Evolutionary conservation across 768 basidiomycete genomes (phyloP).

Genomic region (Lentinus brumalis): DNA sequence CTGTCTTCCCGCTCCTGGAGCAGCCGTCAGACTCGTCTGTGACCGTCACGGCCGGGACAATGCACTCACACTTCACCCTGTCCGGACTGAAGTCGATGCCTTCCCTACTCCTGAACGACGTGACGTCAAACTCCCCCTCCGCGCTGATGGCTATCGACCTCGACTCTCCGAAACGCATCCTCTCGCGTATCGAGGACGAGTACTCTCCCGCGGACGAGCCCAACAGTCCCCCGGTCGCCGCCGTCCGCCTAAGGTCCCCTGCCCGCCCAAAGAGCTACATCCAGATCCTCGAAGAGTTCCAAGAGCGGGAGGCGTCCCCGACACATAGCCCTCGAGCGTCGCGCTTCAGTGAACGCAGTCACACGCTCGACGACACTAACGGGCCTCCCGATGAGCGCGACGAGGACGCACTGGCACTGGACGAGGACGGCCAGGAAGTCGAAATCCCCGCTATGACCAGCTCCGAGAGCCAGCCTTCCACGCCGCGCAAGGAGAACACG

Average conservation of each 20-base stretch:
- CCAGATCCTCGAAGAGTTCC: conserved; percentile 68
- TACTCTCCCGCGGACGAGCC: not conserved
- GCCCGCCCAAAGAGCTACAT: conserved; percentile 63
- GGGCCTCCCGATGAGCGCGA: conserved; percentile 27
- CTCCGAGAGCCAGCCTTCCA: conserved; percentile 16
- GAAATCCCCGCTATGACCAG: not conserved
- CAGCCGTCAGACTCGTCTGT: not conserved
- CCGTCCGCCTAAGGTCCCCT: conserved; percentile 33
- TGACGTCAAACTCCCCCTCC: conserved; percentile 27
- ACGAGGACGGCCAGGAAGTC: conserved; percentile 2
- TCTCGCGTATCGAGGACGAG: conserved; percentile 24
- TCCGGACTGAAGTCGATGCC: conserved; percentile 61
- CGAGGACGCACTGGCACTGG: conserved; percentile 19
- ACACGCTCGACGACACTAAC: conserved; percentile 21
- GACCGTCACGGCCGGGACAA: conserved; percentile 21
- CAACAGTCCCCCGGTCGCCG: conserved; percentile 16
- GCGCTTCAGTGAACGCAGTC: conserved; percentile 27
- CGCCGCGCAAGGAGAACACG: conserved; percentile 54
- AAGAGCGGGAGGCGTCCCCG: conserved; percentile 24
- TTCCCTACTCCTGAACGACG: conserved; percentile 41
- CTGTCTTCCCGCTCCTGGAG: conserved; percentile 72
- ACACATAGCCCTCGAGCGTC: conserved; percentile 29
- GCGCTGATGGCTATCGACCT: conserved; percentile 45
- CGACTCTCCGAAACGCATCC: conserved; percentile 26
- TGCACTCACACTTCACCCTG: conserved; percentile 48